Evolutionary conservation across 2,329 filamentous ascomycete genomes (phyloP).

Genomic region (Pestalotiopsis sp.): DNA sequence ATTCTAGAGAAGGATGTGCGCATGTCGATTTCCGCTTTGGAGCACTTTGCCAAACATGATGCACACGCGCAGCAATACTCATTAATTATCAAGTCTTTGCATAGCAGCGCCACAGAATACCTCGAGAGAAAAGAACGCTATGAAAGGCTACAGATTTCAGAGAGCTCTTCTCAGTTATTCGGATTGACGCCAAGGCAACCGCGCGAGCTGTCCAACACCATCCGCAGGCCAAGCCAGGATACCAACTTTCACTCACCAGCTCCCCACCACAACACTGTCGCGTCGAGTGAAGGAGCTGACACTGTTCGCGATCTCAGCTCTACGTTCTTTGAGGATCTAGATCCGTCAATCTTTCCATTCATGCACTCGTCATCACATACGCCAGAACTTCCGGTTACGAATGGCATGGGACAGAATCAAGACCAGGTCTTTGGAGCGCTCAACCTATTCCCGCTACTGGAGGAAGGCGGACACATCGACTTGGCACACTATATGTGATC

Average conservation of each 20-base stretch:
- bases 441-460: slow-evolving; percentile 54
- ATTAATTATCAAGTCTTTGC: slow-evolving; percentile 53
- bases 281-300: background rate
- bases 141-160: slow-evolving; percentile 48
- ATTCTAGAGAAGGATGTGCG: slow-evolving; percentile 53
- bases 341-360: slow-evolving; percentile 27
- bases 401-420: slow-evolving; percentile 35
- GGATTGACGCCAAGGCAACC: slow-evolving; percentile 44
- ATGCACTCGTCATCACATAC: slow-evolving; percentile 10
- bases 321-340: slow-evolving; percentile 17
- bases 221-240: background rate
- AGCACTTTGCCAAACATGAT: slow-evolving; percentile 51
- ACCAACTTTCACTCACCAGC: slow-evolving; percentile 4
- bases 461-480: slow-evolving; percentile 55
- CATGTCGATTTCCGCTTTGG: slow-evolving; percentile 49
- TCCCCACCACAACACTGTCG: background rate
- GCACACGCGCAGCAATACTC: slow-evolving; percentile 56
- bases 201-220: background rate
- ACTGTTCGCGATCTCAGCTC: slow-evolving; percentile 1
- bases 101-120: slow-evolving; percentile 47
- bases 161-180: slow-evolving; percentile 55
- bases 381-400: slow-evolving; percentile 43
- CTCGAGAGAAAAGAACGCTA: slow-evolving; percentile 50
- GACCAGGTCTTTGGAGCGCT: slow-evolving; percentile 46
- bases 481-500: slow-evolving; percentile 41